A percentile compares a stretch with the other conserved stretches of the same genome.
Conservation (phyloP, 495 filamentous ascomycete genomes). For the Lasiosphaeris hirsuta region DNA sequence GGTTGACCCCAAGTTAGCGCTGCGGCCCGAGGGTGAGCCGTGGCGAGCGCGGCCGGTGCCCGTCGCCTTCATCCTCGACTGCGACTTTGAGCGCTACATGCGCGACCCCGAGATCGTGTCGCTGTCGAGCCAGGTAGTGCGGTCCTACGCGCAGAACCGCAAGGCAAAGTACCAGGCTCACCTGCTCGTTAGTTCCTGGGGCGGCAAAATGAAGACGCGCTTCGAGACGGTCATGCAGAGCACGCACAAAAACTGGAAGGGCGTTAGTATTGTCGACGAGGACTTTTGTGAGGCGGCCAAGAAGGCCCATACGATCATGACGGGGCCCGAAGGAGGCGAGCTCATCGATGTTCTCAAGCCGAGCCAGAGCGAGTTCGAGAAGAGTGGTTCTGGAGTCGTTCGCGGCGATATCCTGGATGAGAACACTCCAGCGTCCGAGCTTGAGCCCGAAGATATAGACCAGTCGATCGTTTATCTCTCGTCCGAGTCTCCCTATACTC, state of each 20-base stretch:
- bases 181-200: constrained; percentile 71
- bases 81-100: constrained; percentile 91
- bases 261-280: constrained; percentile 62
- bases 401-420: neutral
- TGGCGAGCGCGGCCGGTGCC: constrained; percentile 53
- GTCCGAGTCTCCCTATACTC: constrained; percentile 76
- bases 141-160: constrained; percentile 84
- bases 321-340: constrained; percentile 44
- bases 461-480: constrained; percentile 74
- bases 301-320: constrained; percentile 59
- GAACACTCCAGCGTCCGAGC: constrained; percentile 19
- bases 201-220: constrained; percentile 68
- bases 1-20: constrained; percentile 29
- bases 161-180: constrained; percentile 61
- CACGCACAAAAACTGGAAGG: constrained; percentile 74
- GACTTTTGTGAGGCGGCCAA: constrained; percentile 66
- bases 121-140: constrained; percentile 74
- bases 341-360: constrained; percentile 53
- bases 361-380: constrained; percentile 30
- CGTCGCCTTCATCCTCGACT: constrained; percentile 80
- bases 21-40: constrained; percentile 22
- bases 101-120: constrained; percentile 75
- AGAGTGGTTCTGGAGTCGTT: constrained; percentile 1
- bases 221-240: constrained; percentile 71
- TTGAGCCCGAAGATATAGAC: constrained; percentile 36